Evolutionary conservation across 768 basidiomycete species (phyloP).

Genomic region (Boletus insuetus): DNA sequence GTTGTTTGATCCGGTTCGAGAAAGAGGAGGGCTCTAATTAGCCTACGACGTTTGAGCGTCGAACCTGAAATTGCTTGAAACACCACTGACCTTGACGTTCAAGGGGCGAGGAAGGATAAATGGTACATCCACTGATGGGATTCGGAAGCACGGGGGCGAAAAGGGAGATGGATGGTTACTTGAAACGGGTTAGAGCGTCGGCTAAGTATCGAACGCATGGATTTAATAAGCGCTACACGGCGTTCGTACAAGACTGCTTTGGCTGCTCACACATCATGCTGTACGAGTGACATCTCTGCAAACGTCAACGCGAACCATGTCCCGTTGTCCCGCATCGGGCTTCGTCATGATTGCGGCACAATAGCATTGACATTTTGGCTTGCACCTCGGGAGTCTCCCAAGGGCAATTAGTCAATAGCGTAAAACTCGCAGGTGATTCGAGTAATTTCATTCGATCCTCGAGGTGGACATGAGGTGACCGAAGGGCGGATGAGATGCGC

Average conservation of each 20-base stretch:
- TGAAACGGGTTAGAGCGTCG: slow-evolving; percentile 1
- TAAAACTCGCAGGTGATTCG: slow-evolving; percentile 13
- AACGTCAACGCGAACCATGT: not conserved
- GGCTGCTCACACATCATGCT: slow-evolving; percentile 4
- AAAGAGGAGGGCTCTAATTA: slow-evolving; percentile 4
- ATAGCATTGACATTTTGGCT: not conserved
- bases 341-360: not conserved
- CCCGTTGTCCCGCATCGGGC: not conserved
- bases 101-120: slow-evolving; percentile 4
- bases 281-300: not conserved
- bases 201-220: slow-evolving; percentile 5
- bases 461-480: slow-evolving; percentile 23
- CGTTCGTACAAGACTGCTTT: not conserved
- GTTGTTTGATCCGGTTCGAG: slow-evolving; percentile 9
- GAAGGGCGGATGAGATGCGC: slow-evolving; percentile 7
- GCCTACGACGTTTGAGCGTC: not conserved
- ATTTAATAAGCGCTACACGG: not conserved
- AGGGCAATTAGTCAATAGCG: slow-evolving; percentile 11
- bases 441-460: slow-evolving; percentile 18
- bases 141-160: slow-evolving; percentile 3
- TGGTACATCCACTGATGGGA: not conserved
- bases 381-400: not conserved
- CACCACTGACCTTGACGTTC: not conserved
- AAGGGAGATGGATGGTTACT: not conserved
- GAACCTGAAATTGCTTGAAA: not conserved